Evolutionary conservation across 2,329 filamentous ascomycete genomes (phyloP), one percentile per base, ranked within the genome.

Genomic region (Neonectria sp.): DNA sequence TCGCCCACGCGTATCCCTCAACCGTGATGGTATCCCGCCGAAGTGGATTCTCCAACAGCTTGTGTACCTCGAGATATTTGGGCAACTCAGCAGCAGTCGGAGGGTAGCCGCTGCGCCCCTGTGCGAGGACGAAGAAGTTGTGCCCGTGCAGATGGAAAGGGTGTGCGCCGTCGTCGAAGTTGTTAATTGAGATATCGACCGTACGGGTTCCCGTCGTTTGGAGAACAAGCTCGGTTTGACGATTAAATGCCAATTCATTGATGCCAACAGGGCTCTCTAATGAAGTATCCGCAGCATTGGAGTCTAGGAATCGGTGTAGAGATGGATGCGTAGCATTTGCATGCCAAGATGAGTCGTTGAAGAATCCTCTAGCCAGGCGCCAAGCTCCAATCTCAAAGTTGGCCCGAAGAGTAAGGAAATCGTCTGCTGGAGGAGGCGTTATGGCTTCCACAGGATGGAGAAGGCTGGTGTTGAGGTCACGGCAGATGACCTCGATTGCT

Each of bases 61-160:
- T 55, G n/a, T 76, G 68, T 17, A 72, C 58, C n/a, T 68, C 29
- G 1, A 82, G 67, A 17, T 79, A 76, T 0, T 40, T 43, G 0
- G 75, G 74, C 0, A 82, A 56, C 1, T 76, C 76, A 0, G 67
- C 61, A 0, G 70, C 68, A 0, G 53, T 62, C 1, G 80, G 81
- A 0, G 81, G 81, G 49, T 83, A 83, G 1, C 81, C 81, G 3
- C 73, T 75, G 0, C 64, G 63, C 0, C 74, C 80, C 43, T 81
- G 79, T 0, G 72, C 45, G 1, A 82, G 71, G 45, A 87, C 80
- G 71, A 88, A 88, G 78, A 90, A 88, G 49, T 82, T 82, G 76
- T 90, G 87, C 0, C 88, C 88, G 76, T 91, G 91, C 0, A 92
- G 80, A 78, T 92, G 89, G 35, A 82, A 82, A 0, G 79, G 80